Base-by-base conservation (phyloP, 331 rosid genomes). In the Rhamnella rubrinervis region DNA sequence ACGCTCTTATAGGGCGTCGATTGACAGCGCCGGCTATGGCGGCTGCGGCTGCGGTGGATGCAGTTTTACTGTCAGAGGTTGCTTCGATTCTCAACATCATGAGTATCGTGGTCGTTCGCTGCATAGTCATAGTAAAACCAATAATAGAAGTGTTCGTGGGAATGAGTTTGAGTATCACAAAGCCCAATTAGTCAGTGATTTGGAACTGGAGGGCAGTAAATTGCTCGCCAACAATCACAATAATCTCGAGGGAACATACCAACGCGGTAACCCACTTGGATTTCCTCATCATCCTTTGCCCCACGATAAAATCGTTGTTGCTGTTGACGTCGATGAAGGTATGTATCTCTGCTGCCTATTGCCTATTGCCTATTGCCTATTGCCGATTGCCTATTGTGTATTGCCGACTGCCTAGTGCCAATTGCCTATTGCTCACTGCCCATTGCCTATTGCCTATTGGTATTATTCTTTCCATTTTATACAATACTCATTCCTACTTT, bases 311-410 rank as follows among this genome's bases (percentile, higher is more conserved):
- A 46, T 88, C 40, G 83, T 76, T 53, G 96, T 93, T 62, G 98
- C 98, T 3, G 98, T 93, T 57, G 98, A 93, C 49, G 85, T 93
- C 53, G 98, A 93, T 66, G 98, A 93, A 81, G 98, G 98, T 93
- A 78, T 67, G 81, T 73, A 12, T 57, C 31, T 50, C 7, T 67
- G 57, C 3, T 18, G 23, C 8, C 21, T 4, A 17, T 8, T 53
- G 25, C 8, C 7, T 19, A 40, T 51, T 23, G 23, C 23, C 23
- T 23, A 23, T 23, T 23, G 23, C 23, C 23, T 1, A 23, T 1
- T 23, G 23, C 23, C 23, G 1, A 23, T 2, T 18, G 23, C 8
- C 21, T 0, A 17, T 2, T 53, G 25, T 2, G 2, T 53, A 40
- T 51, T 49, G 15, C n/a, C n/a, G n/a, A n/a, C n/a, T n/a, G n/a